A percentile compares a stretch with the other conserved stretches of the same genome.
These are phyloP conservation scores for Gynostemma pentaphyllum DNA, from an alignment of 306 rosid species.

Conservation along the genomic window DNA sequence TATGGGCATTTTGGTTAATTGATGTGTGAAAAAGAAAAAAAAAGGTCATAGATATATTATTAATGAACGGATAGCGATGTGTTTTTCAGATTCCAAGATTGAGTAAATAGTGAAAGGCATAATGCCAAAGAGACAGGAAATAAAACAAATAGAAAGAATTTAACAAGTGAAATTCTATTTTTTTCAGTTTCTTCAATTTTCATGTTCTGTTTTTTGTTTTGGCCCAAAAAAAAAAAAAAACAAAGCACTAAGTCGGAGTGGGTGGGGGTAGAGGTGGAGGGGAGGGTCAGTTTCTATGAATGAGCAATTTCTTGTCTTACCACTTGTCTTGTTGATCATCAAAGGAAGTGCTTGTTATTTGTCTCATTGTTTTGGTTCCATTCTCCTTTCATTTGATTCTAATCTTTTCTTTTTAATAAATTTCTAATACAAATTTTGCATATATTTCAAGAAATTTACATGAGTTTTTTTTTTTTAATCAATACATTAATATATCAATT, in stretches of 20 bases:
- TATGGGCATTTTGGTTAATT: conserved; percentile 7
- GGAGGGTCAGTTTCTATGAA: neutral
- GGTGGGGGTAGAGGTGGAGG: no score
- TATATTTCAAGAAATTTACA: no score
- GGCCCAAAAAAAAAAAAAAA: neutral
- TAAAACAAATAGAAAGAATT: conserved; percentile 32
- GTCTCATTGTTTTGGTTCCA: conserved; percentile 1
- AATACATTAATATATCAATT: no score
- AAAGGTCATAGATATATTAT: neutral
- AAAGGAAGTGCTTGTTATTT: neutral
- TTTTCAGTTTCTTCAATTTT: no score
- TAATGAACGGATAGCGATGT: neutral
- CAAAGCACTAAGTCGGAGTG: no score
- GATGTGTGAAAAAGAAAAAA: neutral
- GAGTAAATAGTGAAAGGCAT: conserved; percentile 31
- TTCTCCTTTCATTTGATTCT: neutral
- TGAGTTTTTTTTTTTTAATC: no score
- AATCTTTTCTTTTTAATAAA: no score
- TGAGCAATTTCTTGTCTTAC: neutral
- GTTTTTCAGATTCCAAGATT: conserved; percentile 32
- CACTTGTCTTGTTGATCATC: neutral
- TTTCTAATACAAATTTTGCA: no score
- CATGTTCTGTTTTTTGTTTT: neutral
- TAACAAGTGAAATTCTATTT: neutral
- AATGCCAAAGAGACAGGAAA: conserved; percentile 33